Base-by-base conservation (phyloP, 2,329 filamentous ascomycete species). In the Colletotrichum caudatum region DNA sequence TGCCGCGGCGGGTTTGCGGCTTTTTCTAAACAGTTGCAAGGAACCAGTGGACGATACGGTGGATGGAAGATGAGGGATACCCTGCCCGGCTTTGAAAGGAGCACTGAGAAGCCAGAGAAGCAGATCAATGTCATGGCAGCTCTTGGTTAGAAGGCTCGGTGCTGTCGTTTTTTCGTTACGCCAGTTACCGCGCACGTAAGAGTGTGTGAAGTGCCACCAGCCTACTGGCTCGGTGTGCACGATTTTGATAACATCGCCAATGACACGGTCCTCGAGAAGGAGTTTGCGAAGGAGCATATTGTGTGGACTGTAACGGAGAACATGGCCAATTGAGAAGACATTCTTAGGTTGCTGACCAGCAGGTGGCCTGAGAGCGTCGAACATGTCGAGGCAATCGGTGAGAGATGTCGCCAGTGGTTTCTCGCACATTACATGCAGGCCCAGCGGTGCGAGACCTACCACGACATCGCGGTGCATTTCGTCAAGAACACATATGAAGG, bases 211-310 rank as follows among this genome's bases (percentile, higher is more conserved):
- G 80, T 98, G 96, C 94, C 94, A 98, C 91, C 93, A 97, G 0
- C 96, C 96, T 0, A 99, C 92, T 0, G 96, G 96, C 80, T 98
- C 96, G 0, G 94, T 96, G 81, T 98, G 96, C 74, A 97, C 93
- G 50, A 97, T 87, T 50, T 93, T 95, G 64, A 97, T 84, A 39
- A 98, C 85, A 66, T 98, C 93, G 8, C 96, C 96, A 77, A 99
- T 92, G 16, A 91, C 89, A 16, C 87, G 87, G 64, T 97, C 90
- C 74, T 92, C 87, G 1, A 94, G 86, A 6, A 98, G 85, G 20
- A 98, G 83, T 78, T 92, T 91, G 61, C 94, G 90, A 37, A 99
- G 86, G 67, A 95, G 83, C 81, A 94, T 92, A 79, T 98, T 98
- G 81, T 98, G 95, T 12, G 95, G 95, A 76, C 92, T 97, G 81